phyloP scores from a whole-genome alignment of 306 rosid species.

The Boehmeria nivea region DNA sequence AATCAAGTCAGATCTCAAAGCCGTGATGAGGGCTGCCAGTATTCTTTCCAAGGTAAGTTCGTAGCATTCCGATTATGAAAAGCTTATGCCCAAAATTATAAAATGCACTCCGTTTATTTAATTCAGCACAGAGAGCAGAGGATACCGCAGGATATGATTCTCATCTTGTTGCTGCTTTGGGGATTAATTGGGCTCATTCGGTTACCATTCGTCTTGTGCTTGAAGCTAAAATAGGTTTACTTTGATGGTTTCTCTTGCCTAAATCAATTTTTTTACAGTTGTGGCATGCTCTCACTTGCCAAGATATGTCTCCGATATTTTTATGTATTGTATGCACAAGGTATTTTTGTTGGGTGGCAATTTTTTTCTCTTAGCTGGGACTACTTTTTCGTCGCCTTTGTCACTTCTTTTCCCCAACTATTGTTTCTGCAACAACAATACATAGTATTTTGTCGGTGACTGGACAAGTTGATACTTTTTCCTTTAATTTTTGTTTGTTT shows the following conservation, averaged over 20 bases:
- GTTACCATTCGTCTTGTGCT: constrained; percentile 90
- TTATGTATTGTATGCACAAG: background rate
- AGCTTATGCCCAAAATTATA: constrained; percentile 14
- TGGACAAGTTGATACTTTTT: too few relatives aligned
- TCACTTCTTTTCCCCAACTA: too few relatives aligned
- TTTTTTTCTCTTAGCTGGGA: background rate
- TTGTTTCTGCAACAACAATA: too few relatives aligned
- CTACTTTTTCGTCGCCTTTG: too few relatives aligned
- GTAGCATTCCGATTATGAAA: constrained; percentile 13
- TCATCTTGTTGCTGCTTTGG: constrained; percentile 95
- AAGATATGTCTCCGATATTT: background rate
- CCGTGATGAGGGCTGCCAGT: constrained; percentile 54
- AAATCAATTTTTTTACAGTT: background rate
- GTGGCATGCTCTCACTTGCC: background rate
- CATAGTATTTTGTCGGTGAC: too few relatives aligned
- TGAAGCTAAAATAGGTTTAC: constrained; percentile 73
- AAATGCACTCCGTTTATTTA: constrained; percentile 12
- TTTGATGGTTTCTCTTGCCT: background rate
- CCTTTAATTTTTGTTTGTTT: too few relatives aligned
- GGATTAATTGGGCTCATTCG: constrained; percentile 94
- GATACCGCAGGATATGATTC: constrained; percentile 47
- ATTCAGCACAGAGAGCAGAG: constrained; percentile 38
- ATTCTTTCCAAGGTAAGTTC: constrained; percentile 78
- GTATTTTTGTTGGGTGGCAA: background rate
- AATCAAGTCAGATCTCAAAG: constrained; percentile 87